Evolutionary conservation across 805 yeast species (phyloP).

Genomic region (Lachancea cidri): DNA sequence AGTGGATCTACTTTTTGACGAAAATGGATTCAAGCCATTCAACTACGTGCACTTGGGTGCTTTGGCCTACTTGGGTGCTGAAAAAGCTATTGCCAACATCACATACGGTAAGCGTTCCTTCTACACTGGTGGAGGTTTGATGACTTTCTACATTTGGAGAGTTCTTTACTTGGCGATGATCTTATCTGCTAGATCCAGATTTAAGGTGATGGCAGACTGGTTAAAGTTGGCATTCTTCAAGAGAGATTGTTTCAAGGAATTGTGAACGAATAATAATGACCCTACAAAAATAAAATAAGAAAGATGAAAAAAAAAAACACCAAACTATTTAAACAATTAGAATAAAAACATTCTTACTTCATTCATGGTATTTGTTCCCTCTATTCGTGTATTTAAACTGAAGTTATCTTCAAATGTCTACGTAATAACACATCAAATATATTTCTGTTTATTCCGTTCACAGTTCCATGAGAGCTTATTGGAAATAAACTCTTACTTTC

Average conservation of each 20-base stretch:
- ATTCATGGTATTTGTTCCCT: constrained; percentile 1
- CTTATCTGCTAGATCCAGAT: constrained; percentile 79
- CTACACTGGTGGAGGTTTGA: constrained; percentile 79
- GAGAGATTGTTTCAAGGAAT: constrained; percentile 89
- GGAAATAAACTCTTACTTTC: constrained; percentile 52
- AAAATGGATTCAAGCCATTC: constrained; percentile 57
- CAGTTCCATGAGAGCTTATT: constrained; percentile 14
- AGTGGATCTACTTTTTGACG: constrained; percentile 39
- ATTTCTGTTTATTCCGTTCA: not conserved
- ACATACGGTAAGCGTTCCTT: constrained; percentile 73
- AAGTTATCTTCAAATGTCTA: constrained; percentile 1
- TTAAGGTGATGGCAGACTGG: constrained; percentile 86
- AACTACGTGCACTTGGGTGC: constrained; percentile 87
- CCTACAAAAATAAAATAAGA: not conserved
- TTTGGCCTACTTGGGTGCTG: constrained; percentile 87
- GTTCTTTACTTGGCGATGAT: constrained; percentile 86
- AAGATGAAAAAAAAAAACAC: not conserved
- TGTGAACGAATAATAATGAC: constrained; percentile 24
- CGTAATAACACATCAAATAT: not conserved
- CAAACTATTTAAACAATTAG: not conserved
- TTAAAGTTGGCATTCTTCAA: constrained; percentile 80
- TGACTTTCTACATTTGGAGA: constrained; percentile 92
- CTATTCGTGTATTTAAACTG: constrained; percentile 7
- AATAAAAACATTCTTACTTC: not conserved
- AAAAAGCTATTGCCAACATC: constrained; percentile 90